phyloP scores from a whole-genome alignment of 306 rosid genomes.

The Dalbergia cochinchinensis region DNA sequence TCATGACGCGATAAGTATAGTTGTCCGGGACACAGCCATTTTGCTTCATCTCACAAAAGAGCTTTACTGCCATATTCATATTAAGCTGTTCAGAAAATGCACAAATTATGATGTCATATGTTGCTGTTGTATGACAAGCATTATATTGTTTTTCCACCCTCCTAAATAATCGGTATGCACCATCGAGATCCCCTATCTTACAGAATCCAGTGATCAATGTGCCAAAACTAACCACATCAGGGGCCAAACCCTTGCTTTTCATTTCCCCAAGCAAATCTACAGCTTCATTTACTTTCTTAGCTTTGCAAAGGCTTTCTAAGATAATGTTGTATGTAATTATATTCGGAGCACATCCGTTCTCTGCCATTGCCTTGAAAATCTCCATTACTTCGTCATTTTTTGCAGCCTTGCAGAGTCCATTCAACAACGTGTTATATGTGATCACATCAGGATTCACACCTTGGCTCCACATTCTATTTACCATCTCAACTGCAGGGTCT shows the following conservation, averaged over 20 bases:
- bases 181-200: constrained; percentile 70
- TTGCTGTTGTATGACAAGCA: constrained; percentile 70
- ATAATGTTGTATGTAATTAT: constrained; percentile 74
- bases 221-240: constrained; percentile 74
- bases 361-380: constrained; percentile 72
- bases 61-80: constrained; percentile 59
- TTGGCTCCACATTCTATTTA: constrained; percentile 76
- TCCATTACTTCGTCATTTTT: constrained; percentile 70
- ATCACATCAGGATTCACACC: constrained; percentile 92
- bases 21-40: constrained; percentile 64
- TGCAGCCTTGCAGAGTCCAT: constrained; percentile 90
- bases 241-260: constrained; percentile 64
- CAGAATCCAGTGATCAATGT: constrained; percentile 77
- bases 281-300: constrained; percentile 69
- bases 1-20: constrained; percentile 81
- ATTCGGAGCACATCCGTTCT: constrained; percentile 77
- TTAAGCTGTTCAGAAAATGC: constrained; percentile 78
- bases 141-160: constrained; percentile 55
- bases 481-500: constrained; percentile 67
- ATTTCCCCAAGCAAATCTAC: constrained; percentile 70
- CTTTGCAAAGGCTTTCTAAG: constrained; percentile 85
- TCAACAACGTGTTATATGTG: constrained; percentile 80
- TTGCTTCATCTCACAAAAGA: constrained; percentile 70
- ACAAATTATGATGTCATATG: constrained; percentile 73
- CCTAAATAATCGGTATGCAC: constrained; percentile 73